Evolutionary conservation across 768 basidiomycete species (phyloP).

Genomic region (Candolleomyces eurysporus): DNA sequence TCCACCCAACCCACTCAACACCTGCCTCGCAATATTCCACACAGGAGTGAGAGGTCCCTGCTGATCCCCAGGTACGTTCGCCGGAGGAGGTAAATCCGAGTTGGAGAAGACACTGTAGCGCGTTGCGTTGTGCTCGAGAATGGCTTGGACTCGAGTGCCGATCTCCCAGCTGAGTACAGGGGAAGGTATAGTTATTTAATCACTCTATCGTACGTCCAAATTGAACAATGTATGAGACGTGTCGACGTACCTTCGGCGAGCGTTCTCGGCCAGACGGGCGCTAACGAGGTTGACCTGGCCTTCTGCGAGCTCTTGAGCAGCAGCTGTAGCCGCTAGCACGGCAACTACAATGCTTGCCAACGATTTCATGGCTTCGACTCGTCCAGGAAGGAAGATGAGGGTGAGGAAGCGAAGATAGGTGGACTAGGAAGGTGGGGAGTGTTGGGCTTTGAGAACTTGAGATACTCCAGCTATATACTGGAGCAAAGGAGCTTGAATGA

Average conservation of each 20-base stretch:
- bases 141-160: constrained; percentile 48
- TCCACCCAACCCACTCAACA: constrained; percentile 21
- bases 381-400: no score
- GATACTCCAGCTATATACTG: no score
- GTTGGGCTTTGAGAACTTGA: no score
- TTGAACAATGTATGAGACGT: background rate
- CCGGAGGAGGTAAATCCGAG: constrained; percentile 36
- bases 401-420: no score
- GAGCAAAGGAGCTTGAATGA: no score
- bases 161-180: constrained; percentile 48
- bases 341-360: no score
- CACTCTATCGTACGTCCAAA: no score
- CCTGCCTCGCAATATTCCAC: constrained; percentile 48
- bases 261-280: constrained; percentile 33
- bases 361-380: no score
- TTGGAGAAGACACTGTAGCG: constrained; percentile 43
- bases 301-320: constrained; percentile 30
- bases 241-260: constrained; percentile 31
- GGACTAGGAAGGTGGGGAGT: no score
- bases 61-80: constrained; percentile 17
- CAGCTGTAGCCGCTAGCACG: background rate
- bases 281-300: constrained; percentile 31
- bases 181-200: background rate
- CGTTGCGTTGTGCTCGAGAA: constrained; percentile 46
- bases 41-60: constrained; percentile 47